Conservation (phyloP, 345 rosid genomes). For the Durio zibethinus region DNA sequence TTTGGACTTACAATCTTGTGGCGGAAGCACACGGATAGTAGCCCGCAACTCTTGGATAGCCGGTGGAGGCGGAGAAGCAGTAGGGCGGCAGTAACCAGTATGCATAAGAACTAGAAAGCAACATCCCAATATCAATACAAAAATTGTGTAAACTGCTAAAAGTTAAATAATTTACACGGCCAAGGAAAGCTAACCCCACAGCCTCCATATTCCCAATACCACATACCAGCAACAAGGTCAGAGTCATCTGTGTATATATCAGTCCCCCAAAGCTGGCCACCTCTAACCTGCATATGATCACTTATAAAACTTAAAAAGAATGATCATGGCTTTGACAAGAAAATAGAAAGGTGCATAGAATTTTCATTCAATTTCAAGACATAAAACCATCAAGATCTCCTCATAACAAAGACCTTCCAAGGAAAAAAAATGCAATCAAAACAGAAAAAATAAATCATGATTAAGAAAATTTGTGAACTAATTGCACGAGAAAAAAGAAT, state of each 20-base stretch:
- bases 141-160: background rate
- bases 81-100: conserved; percentile 96
- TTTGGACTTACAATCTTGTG: conserved; percentile 76
- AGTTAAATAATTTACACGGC: background rate
- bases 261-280: conserved; percentile 98
- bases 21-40: conserved; percentile 75
- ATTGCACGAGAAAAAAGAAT: background rate
- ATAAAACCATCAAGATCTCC: conserved; percentile 1
- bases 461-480: background rate
- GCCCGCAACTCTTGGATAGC: conserved; percentile 88
- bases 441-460: background rate
- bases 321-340: background rate
- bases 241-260: conserved; percentile 96
- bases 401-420: background rate
- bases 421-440: background rate
- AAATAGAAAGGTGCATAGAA: background rate
- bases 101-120: conserved; percentile 86
- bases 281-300: conserved; percentile 69
- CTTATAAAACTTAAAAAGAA: conserved; percentile 13
- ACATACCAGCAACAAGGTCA: conserved; percentile 78
- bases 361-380: conserved; percentile 7
- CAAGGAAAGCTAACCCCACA: background rate
- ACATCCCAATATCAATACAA: conserved; percentile 1
- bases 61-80: conserved; percentile 93
- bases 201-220: background rate